Evolutionary conservation across 768 basidiomycete genomes (phyloP).

Genomic region (Kwoniella europaea): DNA sequence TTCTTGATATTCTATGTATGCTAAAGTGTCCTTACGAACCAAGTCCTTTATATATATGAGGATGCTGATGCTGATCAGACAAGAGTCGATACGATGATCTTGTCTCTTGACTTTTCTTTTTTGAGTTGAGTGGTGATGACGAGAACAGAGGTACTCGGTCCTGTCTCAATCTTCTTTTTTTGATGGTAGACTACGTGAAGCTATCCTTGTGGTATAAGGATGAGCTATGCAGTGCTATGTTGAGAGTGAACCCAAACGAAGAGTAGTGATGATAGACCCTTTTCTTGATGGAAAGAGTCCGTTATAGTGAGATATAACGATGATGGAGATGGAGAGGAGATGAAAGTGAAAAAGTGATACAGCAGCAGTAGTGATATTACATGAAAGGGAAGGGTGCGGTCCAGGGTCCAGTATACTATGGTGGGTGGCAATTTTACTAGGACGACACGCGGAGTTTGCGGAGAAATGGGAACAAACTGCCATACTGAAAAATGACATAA

Average conservation of each 20-base stretch:
- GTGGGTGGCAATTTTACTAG: background rate
- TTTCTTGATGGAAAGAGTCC: conserved; percentile 19
- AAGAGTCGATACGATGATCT: background rate
- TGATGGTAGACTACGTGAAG: background rate
- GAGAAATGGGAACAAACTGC: conserved; percentile 6
- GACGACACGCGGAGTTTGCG: conserved; percentile 11
- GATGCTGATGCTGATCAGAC: too few relatives aligned
- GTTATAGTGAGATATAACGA: conserved; percentile 6
- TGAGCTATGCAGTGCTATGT: background rate
- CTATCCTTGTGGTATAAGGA: background rate
- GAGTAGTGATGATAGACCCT: conserved; percentile 9
- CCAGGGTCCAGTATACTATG: background rate
- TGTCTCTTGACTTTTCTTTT: background rate
- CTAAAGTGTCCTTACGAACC: background rate
- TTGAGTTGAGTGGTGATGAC: conserved; percentile 15
- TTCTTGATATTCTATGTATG: background rate
- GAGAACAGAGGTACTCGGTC: conserved; percentile 1
- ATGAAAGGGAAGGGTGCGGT: background rate
- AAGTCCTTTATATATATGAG: background rate
- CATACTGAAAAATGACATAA: background rate
- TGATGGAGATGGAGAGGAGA: conserved; percentile 3
- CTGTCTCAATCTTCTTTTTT: conserved; percentile 1
- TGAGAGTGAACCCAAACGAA: background rate
- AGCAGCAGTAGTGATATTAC: too few relatives aligned
- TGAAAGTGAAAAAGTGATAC: background rate